phyloP scores from a whole-genome alignment of 1,284 basidiomycete genomes.

The Puccinia coronata region DNA sequence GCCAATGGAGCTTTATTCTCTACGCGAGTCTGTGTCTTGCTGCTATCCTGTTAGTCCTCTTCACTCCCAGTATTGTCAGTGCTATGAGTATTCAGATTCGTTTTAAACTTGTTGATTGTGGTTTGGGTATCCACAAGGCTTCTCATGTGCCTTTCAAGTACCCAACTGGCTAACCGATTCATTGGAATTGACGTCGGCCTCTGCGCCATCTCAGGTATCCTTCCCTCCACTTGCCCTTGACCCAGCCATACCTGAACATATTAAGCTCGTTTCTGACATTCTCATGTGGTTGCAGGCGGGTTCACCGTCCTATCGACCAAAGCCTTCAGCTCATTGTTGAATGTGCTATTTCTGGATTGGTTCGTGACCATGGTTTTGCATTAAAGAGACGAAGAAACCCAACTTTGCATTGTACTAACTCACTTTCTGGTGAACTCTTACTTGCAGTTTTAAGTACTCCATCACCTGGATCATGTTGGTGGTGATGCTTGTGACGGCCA shows the following conservation, averaged over 20 bases:
- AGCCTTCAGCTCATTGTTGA: conserved; percentile 78
- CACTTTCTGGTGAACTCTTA: neutral
- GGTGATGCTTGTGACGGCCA: conserved; percentile 75
- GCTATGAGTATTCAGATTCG: neutral
- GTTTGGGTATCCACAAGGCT: conserved; percentile 61
- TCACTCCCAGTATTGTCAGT: neutral
- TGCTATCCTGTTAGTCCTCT: conserved; percentile 42
- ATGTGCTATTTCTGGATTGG: conserved; percentile 71
- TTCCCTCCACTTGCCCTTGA: conserved; percentile 2
- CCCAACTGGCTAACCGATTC: conserved; percentile 68
- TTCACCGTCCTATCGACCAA: conserved; percentile 95
- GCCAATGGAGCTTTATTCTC: conserved; percentile 54
- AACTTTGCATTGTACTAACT: conserved; percentile 60
- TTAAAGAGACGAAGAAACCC: conserved; percentile 70
- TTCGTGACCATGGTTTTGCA: conserved; percentile 65
- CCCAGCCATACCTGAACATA: neutral
- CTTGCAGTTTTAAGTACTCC: conserved; percentile 53
- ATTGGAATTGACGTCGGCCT: conserved; percentile 85
- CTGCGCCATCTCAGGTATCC: conserved; percentile 80
- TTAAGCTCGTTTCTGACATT: neutral
- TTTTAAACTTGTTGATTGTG: neutral
- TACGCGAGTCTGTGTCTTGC: conserved; percentile 52
- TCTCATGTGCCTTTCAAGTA: conserved; percentile 67
- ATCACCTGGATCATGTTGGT: conserved; percentile 59
- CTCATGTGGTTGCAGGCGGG: conserved; percentile 67